phyloP scores from a whole-genome alignment of 1,139 yeast species.

The Blastobotrys petasosporus region DNA sequence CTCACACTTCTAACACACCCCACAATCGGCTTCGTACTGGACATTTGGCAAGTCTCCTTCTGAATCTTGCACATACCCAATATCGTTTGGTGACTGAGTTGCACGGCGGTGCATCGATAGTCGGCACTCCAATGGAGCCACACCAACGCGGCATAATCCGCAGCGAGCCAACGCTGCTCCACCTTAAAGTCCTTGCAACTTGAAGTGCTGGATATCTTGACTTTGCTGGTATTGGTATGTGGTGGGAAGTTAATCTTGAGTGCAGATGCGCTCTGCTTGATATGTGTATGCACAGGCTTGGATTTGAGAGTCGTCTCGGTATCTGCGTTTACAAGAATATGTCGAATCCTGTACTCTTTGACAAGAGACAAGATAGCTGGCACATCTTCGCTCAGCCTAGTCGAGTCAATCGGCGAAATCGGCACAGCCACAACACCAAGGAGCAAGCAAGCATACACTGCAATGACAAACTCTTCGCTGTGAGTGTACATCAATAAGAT shows the following conservation, averaged over 20 bases:
- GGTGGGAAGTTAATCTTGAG: slow-evolving; percentile 44
- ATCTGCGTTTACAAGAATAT: slow-evolving; percentile 73
- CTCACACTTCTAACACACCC: slow-evolving; percentile 82
- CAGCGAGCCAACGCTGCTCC: slow-evolving; percentile 28
- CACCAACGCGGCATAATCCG: slow-evolving; percentile 43
- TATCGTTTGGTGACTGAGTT: slow-evolving; percentile 57
- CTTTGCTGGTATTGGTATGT: slow-evolving; percentile 62
- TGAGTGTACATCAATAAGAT: slow-evolving; percentile 81
- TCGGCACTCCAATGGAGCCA: slow-evolving; percentile 72
- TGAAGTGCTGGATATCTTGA: slow-evolving; percentile 51
- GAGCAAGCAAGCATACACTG: slow-evolving; percentile 78
- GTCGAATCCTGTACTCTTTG: slow-evolving; percentile 63
- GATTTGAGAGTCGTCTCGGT: slow-evolving; percentile 61
- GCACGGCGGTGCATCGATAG: slow-evolving; percentile 60
- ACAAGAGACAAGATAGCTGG: slow-evolving; percentile 61
- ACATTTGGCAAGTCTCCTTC: slow-evolving; percentile 86
- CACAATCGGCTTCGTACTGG: slow-evolving; percentile 63
- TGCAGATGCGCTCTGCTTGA: slow-evolving; percentile 50
- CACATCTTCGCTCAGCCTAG: slow-evolving; percentile 67
- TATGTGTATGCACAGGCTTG: slow-evolving; percentile 57
- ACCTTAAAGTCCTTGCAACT: slow-evolving; percentile 37
- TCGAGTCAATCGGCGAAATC: slow-evolving; percentile 65
- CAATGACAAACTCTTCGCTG: slow-evolving; percentile 79
- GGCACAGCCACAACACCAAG: slow-evolving; percentile 82
- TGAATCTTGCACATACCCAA: slow-evolving; percentile 80